These are phyloP conservation scores for Yamadazyma nakazawae DNA, from an alignment of 805 yeast species.

Conservation along the genomic window DNA sequence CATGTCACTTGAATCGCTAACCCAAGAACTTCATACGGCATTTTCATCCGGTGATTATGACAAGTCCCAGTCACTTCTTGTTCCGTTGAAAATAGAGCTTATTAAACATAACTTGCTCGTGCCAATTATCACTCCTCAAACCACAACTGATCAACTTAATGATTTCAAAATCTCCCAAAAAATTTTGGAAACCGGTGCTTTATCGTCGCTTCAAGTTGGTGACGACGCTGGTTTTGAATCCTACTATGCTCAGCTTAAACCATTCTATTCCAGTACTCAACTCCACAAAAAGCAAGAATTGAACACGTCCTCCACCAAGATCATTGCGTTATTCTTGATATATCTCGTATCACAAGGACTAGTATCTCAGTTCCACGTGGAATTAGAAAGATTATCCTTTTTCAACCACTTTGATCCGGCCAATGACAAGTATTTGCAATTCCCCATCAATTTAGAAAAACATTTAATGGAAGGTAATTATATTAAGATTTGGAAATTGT, in stretches of 20 bases:
- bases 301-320: slow-evolving; percentile 48
- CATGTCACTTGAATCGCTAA: slow-evolving; percentile 58
- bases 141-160: slow-evolving; percentile 42
- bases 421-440: slow-evolving; percentile 57
- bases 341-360: slow-evolving; percentile 78
- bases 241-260: slow-evolving; percentile 68
- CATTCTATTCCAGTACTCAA: slow-evolving; percentile 57
- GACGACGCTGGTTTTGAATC: slow-evolving; percentile 68
- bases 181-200: slow-evolving; percentile 84
- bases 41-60: slow-evolving; percentile 62
- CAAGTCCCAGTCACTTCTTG: slow-evolving; percentile 58
- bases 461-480: slow-evolving; percentile 97
- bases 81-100: slow-evolving; percentile 73
- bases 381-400: slow-evolving; percentile 68
- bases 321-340: slow-evolving; percentile 73
- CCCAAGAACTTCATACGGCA: slow-evolving; percentile 62
- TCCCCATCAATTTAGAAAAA: slow-evolving; percentile 86
- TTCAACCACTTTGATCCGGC: slow-evolving; percentile 59
- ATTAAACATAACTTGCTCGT: slow-evolving; percentile 74
- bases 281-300: slow-evolving; percentile 38
- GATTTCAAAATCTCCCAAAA: slow-evolving; percentile 79
- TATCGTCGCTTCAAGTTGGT: slow-evolving; percentile 64
- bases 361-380: slow-evolving; percentile 86
- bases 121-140: slow-evolving; percentile 46
- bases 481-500: slow-evolving; percentile 81